Percentiles rank a stretch among this genome's conserved stretches.
Conservation (phyloP, 805 yeast genomes). For the Ogataea ganodermae region DNA sequence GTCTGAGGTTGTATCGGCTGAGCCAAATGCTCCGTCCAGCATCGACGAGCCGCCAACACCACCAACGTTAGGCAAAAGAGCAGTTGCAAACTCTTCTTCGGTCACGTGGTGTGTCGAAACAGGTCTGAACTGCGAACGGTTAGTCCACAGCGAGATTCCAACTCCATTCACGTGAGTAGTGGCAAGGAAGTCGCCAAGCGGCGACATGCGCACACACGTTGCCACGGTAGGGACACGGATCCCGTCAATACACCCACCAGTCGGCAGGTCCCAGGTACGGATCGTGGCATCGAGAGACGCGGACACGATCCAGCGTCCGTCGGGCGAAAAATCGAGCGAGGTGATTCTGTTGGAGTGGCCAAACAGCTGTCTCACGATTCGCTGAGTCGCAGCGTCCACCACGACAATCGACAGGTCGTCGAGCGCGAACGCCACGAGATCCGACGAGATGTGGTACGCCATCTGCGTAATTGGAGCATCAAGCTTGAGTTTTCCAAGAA, state of each 20-base stretch:
- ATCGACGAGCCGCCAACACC: conserved; percentile 75
- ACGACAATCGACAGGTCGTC: conserved; percentile 86
- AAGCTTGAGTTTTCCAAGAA: conserved; percentile 64
- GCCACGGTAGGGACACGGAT: conserved; percentile 76
- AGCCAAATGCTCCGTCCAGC: conserved; percentile 74
- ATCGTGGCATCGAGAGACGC: conserved; percentile 82
- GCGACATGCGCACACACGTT: conserved; percentile 77
- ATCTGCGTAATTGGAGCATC: conserved; percentile 77
- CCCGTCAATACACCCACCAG: conserved; percentile 96
- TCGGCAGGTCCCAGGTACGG: conserved; percentile 96
- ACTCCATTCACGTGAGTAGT: conserved; percentile 89
- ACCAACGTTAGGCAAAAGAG: conserved; percentile 71
- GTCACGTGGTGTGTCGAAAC: conserved; percentile 74
- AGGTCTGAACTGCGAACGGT: conserved; percentile 78
- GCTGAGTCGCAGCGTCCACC: conserved; percentile 78
- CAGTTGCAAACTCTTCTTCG: conserved; percentile 68
- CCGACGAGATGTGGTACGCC: conserved; percentile 80
- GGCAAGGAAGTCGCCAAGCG: conserved; percentile 86
- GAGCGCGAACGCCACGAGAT: conserved; percentile 78
- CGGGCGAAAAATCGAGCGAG: conserved; percentile 85
- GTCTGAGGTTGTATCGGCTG: conserved; percentile 33
- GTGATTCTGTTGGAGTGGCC: conserved; percentile 93
- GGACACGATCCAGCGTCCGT: conserved; percentile 92
- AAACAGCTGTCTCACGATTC: conserved; percentile 79
- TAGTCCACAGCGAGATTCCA: conserved; percentile 92